These are phyloP conservation scores for Musa troglodytarum DNA, from an alignment of 176 grass and related monocot species.

Conservation along the genomic window DNA sequence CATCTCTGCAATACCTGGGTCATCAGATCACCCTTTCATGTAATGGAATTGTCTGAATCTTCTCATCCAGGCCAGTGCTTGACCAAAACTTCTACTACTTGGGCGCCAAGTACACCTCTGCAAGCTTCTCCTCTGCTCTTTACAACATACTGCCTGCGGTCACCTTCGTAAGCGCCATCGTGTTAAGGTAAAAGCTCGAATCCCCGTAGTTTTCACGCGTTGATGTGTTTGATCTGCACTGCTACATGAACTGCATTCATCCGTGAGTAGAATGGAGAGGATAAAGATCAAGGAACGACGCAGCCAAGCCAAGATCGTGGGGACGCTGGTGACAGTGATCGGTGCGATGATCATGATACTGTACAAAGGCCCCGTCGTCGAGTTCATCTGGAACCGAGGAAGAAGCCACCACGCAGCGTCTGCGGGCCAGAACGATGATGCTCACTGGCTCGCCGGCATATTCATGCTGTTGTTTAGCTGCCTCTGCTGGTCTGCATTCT, in stretches of 20 bases:
- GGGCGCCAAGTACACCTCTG: constrained; percentile 45
- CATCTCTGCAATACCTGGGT: background rate
- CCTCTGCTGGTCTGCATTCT: constrained; percentile 79
- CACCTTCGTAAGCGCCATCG: constrained; percentile 63
- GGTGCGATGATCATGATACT: no score
- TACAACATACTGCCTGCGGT: constrained; percentile 71
- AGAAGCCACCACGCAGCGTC: background rate
- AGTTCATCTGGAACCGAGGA: constrained; percentile 1
- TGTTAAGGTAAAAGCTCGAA: constrained; percentile 31
- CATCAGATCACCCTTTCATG: background rate
- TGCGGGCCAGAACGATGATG: constrained; percentile 13
- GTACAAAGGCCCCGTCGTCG: no score
- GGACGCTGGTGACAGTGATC: no score
- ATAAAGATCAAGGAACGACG: constrained; percentile 7
- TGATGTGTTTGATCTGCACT: no score
- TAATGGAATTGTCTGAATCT: background rate
- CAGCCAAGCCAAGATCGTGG: no score
- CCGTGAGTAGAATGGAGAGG: no score
- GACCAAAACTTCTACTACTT: constrained; percentile 89
- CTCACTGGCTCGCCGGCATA: constrained; percentile 51
- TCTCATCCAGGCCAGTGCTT: constrained; percentile 54
- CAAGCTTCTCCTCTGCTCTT: constrained; percentile 64
- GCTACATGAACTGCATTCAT: no score
- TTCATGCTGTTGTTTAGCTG: constrained; percentile 70
- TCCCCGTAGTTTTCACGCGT: no score